Conservation (phyloP, 106 monocot species). For the Chionographis japonica region DNA sequence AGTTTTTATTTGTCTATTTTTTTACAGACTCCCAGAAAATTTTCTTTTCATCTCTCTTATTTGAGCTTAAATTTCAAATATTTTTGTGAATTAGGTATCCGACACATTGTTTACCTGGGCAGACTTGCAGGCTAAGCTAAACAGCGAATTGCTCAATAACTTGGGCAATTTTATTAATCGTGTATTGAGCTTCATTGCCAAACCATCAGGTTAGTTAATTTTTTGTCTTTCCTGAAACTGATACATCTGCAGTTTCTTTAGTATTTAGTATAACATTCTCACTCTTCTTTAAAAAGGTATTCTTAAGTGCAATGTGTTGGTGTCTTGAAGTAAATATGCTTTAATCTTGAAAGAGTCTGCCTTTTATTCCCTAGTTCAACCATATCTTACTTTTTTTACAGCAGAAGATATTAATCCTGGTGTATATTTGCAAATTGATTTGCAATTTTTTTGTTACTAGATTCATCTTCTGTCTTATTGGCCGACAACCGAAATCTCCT, state of each 20-base stretch:
- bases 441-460: no score
- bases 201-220: slow-evolving; percentile 65
- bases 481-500: no score
- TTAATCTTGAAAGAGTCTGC: no score
- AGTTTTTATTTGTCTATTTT: not conserved
- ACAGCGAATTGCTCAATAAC: slow-evolving; percentile 83
- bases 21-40: not conserved
- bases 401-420: no score
- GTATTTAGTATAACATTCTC: no score
- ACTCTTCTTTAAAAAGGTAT: no score
- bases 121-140: slow-evolving; percentile 93
- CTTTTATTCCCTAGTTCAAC: no score
- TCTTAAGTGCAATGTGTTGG: no score
- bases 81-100: slow-evolving; percentile 59
- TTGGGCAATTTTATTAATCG: slow-evolving; percentile 65
- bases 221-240: not conserved
- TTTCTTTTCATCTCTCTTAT: not conserved
- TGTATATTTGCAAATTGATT: no score
- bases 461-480: no score
- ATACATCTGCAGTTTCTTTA: not conserved
- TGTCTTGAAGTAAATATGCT: no score
- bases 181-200: slow-evolving; percentile 50
- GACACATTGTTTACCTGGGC: slow-evolving; percentile 97
- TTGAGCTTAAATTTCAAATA: not conserved
- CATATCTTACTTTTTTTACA: no score